phyloP scores from a whole-genome alignment of 768 basidiomycete genomes.

The Auricularia cornea region DNA sequence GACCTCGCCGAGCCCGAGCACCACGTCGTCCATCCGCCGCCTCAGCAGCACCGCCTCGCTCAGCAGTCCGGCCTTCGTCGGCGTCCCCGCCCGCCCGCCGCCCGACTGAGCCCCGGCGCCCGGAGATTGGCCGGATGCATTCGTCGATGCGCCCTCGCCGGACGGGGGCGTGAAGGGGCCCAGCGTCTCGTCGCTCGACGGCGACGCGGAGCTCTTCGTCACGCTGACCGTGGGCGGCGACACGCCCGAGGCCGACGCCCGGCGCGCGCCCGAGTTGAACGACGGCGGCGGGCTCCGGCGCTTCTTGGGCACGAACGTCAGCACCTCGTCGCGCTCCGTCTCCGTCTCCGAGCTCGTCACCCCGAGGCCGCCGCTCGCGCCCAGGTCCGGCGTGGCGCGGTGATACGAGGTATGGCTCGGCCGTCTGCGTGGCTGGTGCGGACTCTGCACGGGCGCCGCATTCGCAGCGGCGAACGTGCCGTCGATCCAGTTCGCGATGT shows the following conservation, averaged over 20 bases:
- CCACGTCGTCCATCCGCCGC: slow-evolving; percentile 31
- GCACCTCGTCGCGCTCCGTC: slow-evolving; percentile 49
- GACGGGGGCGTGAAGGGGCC: not conserved
- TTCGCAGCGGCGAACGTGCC: slow-evolving; percentile 48
- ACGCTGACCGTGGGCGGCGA: slow-evolving; percentile 5
- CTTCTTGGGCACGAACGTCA: slow-evolving; percentile 64
- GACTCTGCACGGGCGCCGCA: slow-evolving; percentile 18
- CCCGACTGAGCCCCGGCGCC: slow-evolving; percentile 6
- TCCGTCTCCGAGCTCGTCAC: slow-evolving; percentile 39
- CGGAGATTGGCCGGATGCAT: slow-evolving; percentile 2
- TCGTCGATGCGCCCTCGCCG: not conserved
- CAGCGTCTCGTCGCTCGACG: not conserved
- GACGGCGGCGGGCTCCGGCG: slow-evolving; percentile 18
- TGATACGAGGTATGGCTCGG: slow-evolving; percentile 13
- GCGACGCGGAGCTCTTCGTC: not conserved
- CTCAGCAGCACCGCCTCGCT: slow-evolving; percentile 62
- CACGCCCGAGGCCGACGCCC: not conserved
- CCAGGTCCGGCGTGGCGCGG: slow-evolving; percentile 19
- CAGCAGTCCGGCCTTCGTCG: slow-evolving; percentile 73
- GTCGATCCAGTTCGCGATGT: slow-evolving; percentile 88
- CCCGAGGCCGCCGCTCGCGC: slow-evolving; percentile 33
- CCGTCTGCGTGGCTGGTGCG: slow-evolving; percentile 12
- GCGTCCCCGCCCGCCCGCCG: slow-evolving; percentile 46
- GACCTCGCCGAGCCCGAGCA: slow-evolving; percentile 27
- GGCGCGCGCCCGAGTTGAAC: slow-evolving; percentile 4